Base-by-base conservation (phyloP, 345 rosid genomes). In the Erysimum cheiranthoides region DNA sequence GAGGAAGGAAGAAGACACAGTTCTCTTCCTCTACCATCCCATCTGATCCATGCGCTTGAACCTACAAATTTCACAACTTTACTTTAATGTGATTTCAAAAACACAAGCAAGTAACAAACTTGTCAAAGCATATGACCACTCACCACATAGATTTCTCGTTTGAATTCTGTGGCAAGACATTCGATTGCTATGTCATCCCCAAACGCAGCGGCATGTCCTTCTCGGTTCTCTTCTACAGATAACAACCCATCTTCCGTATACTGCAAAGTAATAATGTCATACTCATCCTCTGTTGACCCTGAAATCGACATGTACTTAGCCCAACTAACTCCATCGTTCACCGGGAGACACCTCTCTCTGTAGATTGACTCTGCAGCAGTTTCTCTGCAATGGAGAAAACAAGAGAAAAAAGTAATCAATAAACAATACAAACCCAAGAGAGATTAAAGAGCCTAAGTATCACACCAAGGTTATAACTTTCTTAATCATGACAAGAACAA, bases 151-250 rank as follows among this genome's bases (percentile, higher is more conserved):
- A 95, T 86, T 82, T 95, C 98, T 32, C 97, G 86, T 77, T 89
- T 86, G 82, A 95, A 93, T 86, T 95, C 97, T 12, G 98, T 95
- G 10, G 98, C 99, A 36, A 95, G 92, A 77, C 96, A 93, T 71
- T 95, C 96, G 1, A 95, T 93, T 2, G 99, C 99, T 18, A 95
- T 89, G 66, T 95, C 98, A 82, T 95, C 99, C n/a, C 99, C 99
- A 54, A 95, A 95, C 1, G 98, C 97, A 0, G 98, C 99, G 5
- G 97, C 91, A 68, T 81, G 94, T 4, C 99, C 99, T 45, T 72
- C 78, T 71, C 94, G 79, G 50, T 93, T 93, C 85, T 93, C 99
- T 35, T 92, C 96, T 40, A 90, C 90, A 38, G 94, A 89, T 53
- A 93, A 85, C 57, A 95, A 86, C 61, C 99, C 99, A 39, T 90